phyloP scores from a whole-genome alignment of 2,329 filamentous ascomycete species.

The Fusarium liriodendri region DNA sequence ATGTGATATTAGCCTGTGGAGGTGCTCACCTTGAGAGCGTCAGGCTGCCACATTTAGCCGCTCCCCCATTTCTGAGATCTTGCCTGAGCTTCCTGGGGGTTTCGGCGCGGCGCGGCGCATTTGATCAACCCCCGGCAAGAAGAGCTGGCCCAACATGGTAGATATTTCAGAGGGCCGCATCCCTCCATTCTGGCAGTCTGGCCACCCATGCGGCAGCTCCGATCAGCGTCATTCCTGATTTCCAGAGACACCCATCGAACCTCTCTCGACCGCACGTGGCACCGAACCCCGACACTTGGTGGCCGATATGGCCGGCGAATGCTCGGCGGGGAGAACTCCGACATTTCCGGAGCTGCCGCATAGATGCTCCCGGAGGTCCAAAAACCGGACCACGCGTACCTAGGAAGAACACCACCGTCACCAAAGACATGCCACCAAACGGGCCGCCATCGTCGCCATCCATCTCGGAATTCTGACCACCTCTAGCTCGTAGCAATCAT shows the following conservation, averaged over 20 bases:
- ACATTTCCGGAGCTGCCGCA: constrained; percentile 12
- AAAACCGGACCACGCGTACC: neutral
- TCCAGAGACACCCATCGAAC: neutral
- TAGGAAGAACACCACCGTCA: neutral
- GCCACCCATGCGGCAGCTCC: neutral
- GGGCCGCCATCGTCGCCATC: neutral
- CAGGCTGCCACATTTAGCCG: constrained; percentile 28
- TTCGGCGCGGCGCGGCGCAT: neutral
- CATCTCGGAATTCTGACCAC: neutral
- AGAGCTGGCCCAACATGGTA: neutral
- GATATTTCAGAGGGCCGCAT: neutral
- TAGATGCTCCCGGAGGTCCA: neutral
- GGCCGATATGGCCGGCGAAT: neutral
- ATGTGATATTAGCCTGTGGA: neutral
- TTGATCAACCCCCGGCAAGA: constrained; percentile 18
- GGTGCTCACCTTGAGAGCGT: neutral
- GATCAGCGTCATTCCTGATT: neutral
- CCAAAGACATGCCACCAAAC: neutral
- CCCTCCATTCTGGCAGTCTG: neutral
- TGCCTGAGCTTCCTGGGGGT: neutral
- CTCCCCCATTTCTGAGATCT: neutral
- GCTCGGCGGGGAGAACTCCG: constrained; percentile 33
- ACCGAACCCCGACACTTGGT: neutral
- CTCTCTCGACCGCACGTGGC: constrained; percentile 25
- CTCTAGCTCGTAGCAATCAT: neutral